Base-by-base conservation (phyloP, 768 basidiomycete genomes). In the Butyriboletus loyo region DNA sequence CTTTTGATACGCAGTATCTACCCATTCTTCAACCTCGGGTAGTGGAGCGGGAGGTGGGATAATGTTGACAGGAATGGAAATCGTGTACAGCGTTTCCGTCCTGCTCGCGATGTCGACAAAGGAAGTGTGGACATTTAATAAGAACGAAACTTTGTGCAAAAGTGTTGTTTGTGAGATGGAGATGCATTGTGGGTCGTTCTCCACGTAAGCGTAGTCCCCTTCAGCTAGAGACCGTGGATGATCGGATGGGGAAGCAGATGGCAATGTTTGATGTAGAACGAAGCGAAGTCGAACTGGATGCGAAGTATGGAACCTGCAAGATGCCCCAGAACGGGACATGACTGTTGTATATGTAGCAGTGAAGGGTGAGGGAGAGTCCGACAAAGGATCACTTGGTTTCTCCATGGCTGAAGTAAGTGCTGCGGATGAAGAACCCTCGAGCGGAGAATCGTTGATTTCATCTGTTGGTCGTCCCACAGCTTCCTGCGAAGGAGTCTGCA, bases 321-420 rank as follows among this genome's bases (percentile, higher is more conserved):
- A 87, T 38, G 93, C 94, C 41, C 96, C 96, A 14, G 94, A 93
- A 7, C 87, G 82, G 13, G 92, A 85, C 25, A 98, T 75, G 46
- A 86, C 76, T 3, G 78, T 75, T 35, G 76, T 72, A 58, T 80
- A 78, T 37, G 75, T 70, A 17, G 77, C 71, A 27, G 74, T 73
- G 54, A 73, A 73, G 19, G 70, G 56, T 5, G 56, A 53, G 22
- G 74, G 71, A n/a, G 76, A 73, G 27, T 61, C 60, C 51, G 77
- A 77, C 30, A 76, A 73, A 4, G 74, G 73, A 6, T 73, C 65
- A 54, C 61, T 62, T 24, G 63, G 56, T 47, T 63, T 75, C 64
- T 64, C 71, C 60, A 24, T 50, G 38, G 53, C 44, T 5, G 53
- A 63, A 46, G 48, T 49, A 49, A 46, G 53, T 34, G 63, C 49